Evolutionary conservation across 2,329 filamentous ascomycete species (phyloP), one percentile per base, ranked within the genome.

Genomic region (Aspergillus sp.): DNA sequence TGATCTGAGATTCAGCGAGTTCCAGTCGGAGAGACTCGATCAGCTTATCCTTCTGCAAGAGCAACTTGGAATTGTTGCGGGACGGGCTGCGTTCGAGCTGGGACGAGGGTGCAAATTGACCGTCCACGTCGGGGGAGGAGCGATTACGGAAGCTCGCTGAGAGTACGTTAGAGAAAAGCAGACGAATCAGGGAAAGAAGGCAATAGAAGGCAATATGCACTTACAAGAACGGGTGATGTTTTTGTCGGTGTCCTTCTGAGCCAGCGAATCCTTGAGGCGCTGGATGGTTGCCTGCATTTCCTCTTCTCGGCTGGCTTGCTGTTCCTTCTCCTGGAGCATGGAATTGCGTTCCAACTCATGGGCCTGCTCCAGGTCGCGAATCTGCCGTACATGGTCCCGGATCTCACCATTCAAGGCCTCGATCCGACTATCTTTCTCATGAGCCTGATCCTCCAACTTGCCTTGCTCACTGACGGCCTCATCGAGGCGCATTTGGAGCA

Each of bases 11-110:
- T 72, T 97, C 94, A 41, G 94, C 93, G 45, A 99, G 82, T 71
- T 99, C 94, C 21, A 97, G 82, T 52, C 93, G 85, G 57, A 99
- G 79, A 10, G 88, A 91, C 71, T 97, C 93, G 63, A 99, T 97
- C 54, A 97, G 79, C 75, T 95, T 94, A 74, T 99, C 94, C 72
- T 97, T 99, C 71, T 97, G 92, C 62, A 95, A 81, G 47, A 97
- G 82, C 48, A 96, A 80, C 71, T 93, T 95, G 13, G 91, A 95
- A 72, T 88, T 93, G 70, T 89, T 95, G 58, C 88, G 84, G 31
- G 91, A 96, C 64, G 95, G 89, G 79, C 90, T 96, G 59, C 91
- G 88, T 64, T 93, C 86, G 49, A 96, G 75, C 3, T 90, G 91
- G 14, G 88, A 88, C 1, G 91, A 88, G 13, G 92, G 92, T 7